Percentiles rank a stretch among this genome's conserved stretches.
Evolutionary conservation across 2,329 filamentous ascomycete genomes (phyloP).

Genomic region (Ambrosiella beaveri): DNA sequence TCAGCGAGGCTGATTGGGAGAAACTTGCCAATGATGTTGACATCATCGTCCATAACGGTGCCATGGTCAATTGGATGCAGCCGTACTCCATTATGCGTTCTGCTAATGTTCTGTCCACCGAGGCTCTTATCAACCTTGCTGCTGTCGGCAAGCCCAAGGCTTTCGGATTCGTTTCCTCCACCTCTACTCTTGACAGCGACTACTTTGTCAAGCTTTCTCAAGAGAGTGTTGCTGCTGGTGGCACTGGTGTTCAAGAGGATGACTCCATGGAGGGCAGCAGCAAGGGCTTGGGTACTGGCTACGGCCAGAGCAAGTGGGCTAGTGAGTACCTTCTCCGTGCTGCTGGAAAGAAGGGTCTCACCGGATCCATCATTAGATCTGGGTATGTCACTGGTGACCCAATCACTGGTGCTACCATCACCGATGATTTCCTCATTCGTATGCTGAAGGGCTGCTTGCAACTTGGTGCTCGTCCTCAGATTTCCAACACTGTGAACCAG

Average conservation of each 20-base stretch:
- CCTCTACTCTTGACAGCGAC: constrained; percentile 63
- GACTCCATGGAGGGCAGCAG: constrained; percentile 66
- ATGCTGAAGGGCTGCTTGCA: constrained; percentile 80
- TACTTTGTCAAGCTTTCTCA: constrained; percentile 63
- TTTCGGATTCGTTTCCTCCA: constrained; percentile 70
- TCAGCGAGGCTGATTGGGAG: constrained; percentile 50
- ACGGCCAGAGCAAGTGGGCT: constrained; percentile 84
- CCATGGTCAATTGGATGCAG: constrained; percentile 65
- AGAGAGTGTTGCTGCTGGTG: constrained; percentile 40
- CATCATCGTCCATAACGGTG: constrained; percentile 67
- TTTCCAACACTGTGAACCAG: constrained; percentile 75
- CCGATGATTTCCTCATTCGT: constrained; percentile 79
- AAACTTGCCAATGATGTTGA: constrained; percentile 49
- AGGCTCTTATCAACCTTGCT: constrained; percentile 62
- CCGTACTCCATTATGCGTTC: constrained; percentile 54
- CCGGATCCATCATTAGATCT: constrained; percentile 59
- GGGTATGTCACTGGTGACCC: constrained; percentile 72
- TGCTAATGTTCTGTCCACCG: constrained; percentile 65
- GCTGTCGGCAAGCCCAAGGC: constrained; percentile 60
- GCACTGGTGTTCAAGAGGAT: constrained; percentile 49
- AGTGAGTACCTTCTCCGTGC: constrained; percentile 54
- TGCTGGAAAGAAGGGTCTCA: constrained; percentile 60
- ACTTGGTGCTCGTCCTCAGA: constrained; percentile 52
- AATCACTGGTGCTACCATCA: constrained; percentile 52
- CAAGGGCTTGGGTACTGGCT: constrained; percentile 65